Base-by-base conservation (phyloP, 1,139 yeast species). In the Blastobotrys petasosporus region DNA sequence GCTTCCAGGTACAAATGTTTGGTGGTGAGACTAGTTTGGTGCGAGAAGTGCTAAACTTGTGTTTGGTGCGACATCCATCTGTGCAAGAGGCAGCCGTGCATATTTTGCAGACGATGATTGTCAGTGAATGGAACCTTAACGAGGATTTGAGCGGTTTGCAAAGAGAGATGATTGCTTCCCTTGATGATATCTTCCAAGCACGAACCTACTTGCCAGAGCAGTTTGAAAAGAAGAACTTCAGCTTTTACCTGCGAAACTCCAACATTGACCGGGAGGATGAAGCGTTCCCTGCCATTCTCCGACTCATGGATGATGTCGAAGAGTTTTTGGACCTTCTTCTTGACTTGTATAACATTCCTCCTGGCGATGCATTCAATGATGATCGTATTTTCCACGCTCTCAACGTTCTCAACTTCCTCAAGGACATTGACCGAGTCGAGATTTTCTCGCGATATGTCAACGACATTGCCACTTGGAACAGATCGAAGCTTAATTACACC, bases 361-460 rank as follows among this genome's bases (percentile, higher is more conserved):
- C 75, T 42, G 92, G 90, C 16, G 81, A 82, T 40, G 95, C 87
- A 58, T 87, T 83, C 64, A 92, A 84, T 56, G 94, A 85, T 59
- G 95, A 87, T 63, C 73, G 95, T 61, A 82, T 88, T 2, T 83
- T 85, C 76, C 85, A 84, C 61, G 79, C 80, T 51, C 72, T 87
- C 58, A 84, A 82, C 58, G 82, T 86, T 58, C 79, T 85, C 54
- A 82, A 88, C 41, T 85, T 79, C 63, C 73, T 87, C 63, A 77
- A 83, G 71, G 81, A 83, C 57, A 88, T 87, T 40, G 80, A 82
- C 60, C 80, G 82, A 56, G 94, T 94, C 0, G 94, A 85, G 61
- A 71, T 83, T 51, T 82, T 87, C 67, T 83, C 85, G 60, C 76
- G 86, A 12, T 84, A 85, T 62, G 78, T 87, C 55, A 77, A 82